Evolutionary conservation across 192 early-diverging fungal species (phyloP).

Genomic region (Rhizophagus clarus): DNA sequence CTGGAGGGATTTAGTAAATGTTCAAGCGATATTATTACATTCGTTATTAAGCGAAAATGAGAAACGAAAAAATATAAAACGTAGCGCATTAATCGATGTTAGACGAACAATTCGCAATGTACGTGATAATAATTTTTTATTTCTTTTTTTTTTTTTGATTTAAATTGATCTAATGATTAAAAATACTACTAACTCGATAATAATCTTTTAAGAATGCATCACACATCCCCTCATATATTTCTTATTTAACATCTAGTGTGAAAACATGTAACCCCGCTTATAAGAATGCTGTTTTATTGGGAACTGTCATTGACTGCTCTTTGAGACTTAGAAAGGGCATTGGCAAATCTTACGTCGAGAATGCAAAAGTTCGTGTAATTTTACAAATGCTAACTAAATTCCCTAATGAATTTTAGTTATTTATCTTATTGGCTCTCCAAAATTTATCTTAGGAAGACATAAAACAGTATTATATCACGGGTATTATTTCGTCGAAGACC

Average conservation of each 20-base stretch:
- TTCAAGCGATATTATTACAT: slow-evolving; percentile 57
- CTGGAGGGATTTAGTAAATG: slow-evolving; percentile 39
- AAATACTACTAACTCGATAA: slow-evolving; percentile 10
- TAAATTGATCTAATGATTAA: not conserved
- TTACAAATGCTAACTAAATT: not conserved
- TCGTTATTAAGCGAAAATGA: slow-evolving; percentile 47
- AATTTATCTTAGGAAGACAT: slow-evolving; percentile 45
- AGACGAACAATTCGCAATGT: slow-evolving; percentile 59
- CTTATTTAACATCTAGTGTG: slow-evolving; percentile 44
- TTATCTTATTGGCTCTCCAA: not conserved
- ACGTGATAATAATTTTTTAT: slow-evolving; percentile 2
- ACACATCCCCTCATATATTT: slow-evolving; percentile 55
- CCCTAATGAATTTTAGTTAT: slow-evolving; percentile 24
- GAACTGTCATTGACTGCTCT: slow-evolving; percentile 61
- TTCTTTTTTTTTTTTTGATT: not conserved
- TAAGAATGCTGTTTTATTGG: slow-evolving; percentile 59
- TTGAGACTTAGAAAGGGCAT: slow-evolving; percentile 48
- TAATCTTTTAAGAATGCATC: slow-evolving; percentile 43
- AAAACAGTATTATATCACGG: slow-evolving; percentile 61
- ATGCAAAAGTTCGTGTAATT: slow-evolving; percentile 16
- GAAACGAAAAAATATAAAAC: slow-evolving; percentile 54
- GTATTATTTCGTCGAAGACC: slow-evolving; percentile 56
- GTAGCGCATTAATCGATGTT: slow-evolving; percentile 56
- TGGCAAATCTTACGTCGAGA: slow-evolving; percentile 17
- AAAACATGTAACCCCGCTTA: slow-evolving; percentile 47